Evolutionary conservation across 305 asterid genomes (phyloP).

Genomic region (Rubia tinctorum): DNA sequence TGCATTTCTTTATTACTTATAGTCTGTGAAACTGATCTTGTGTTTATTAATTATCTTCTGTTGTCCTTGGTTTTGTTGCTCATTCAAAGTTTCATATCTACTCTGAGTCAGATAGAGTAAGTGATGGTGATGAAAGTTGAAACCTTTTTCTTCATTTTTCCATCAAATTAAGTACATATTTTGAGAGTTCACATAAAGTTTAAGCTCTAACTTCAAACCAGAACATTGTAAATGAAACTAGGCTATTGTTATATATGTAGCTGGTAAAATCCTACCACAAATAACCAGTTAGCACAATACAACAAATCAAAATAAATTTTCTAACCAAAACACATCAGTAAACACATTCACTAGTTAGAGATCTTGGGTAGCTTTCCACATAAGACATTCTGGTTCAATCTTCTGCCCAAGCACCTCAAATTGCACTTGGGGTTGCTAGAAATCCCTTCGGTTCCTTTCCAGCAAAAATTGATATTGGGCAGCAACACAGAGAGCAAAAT

Average conservation of each 20-base stretch:
- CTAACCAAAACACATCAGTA: no score
- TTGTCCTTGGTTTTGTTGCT: background rate
- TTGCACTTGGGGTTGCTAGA: background rate
- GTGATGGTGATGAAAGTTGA: background rate
- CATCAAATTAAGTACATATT: background rate
- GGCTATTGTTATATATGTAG: background rate
- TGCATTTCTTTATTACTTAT: background rate
- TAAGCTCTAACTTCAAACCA: background rate
- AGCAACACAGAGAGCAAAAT: background rate
- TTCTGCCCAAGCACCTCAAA: background rate
- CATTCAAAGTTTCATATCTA: background rate
- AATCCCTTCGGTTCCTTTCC: background rate
- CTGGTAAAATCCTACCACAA: background rate
- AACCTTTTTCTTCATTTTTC: background rate
- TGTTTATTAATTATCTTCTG: background rate
- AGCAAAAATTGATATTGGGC: background rate
- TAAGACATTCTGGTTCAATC: background rate
- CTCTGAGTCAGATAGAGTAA: background rate
- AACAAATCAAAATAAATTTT: background rate
- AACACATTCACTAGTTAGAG: background rate
- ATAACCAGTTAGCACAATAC: no score
- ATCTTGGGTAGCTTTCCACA: background rate
- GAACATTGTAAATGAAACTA: background rate
- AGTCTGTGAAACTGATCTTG: background rate
- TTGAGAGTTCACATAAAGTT: background rate